These are phyloP conservation scores for Blastobotrys americana DNA, from an alignment of 805 yeast genomes.

Conservation along the genomic window DNA sequence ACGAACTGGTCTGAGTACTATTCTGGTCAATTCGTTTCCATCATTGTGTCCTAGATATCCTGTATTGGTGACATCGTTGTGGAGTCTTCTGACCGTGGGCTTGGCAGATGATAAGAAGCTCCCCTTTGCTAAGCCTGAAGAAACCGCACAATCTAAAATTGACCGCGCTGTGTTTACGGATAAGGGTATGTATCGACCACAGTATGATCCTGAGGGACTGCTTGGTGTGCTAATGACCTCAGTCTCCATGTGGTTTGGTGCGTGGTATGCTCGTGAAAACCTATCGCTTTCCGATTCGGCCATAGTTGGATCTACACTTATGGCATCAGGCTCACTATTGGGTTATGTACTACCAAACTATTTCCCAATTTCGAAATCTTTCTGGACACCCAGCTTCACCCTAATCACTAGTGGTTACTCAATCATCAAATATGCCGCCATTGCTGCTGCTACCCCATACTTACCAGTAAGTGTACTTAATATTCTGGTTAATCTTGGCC, in stretches of 20 bases:
- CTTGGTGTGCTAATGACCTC: constrained; percentile 32
- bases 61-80: constrained; percentile 20
- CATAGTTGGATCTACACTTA: constrained; percentile 22
- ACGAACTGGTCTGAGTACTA: constrained; percentile 24
- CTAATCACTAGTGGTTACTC: constrained; percentile 29
- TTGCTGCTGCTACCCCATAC: constrained; percentile 21
- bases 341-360: constrained; percentile 26
- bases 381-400: constrained; percentile 33
- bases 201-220: constrained; percentile 35
- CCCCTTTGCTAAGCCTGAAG: constrained; percentile 26
- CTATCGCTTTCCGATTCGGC: constrained; percentile 21
- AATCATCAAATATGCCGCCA: constrained; percentile 26
- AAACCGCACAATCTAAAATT: constrained; percentile 30
- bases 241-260: constrained; percentile 33
- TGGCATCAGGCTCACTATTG: constrained; percentile 25
- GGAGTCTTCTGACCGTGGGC: constrained; percentile 25
- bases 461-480: constrained; percentile 21
- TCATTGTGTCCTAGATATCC: constrained; percentile 18
- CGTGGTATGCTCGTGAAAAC: constrained; percentile 24
- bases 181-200: constrained; percentile 20
- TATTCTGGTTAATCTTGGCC: constrained; percentile 24
- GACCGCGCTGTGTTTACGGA: constrained; percentile 23
- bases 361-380: constrained; percentile 32
- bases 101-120: constrained; percentile 20
- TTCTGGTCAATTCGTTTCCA: constrained; percentile 16